These are phyloP conservation scores for Globisporangium paroecandrum DNA, from an alignment of 352 stramenopile species.

Conservation along the genomic window DNA sequence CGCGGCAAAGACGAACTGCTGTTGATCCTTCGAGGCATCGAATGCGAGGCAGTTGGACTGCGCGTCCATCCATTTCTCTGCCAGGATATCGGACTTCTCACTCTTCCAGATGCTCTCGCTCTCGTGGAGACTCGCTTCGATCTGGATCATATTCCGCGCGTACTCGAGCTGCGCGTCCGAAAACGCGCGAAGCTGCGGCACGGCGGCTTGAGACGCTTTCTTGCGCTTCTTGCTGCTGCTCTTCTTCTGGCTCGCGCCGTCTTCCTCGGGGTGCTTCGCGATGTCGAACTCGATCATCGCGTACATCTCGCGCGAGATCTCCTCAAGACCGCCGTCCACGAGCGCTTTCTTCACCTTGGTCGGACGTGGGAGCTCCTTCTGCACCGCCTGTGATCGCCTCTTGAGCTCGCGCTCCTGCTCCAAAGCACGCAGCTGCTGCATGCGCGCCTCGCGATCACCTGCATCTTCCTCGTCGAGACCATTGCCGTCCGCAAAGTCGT, in stretches of 20 bases:
- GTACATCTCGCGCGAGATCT: conserved; percentile 62
- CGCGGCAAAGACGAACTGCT: conserved; percentile 45
- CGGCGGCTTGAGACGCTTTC: conserved; percentile 30
- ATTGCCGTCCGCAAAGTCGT: conserved; percentile 22
- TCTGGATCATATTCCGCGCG: conserved; percentile 72
- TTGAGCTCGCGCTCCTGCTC: conserved; percentile 58
- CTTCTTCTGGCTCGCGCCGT: conserved; percentile 39
- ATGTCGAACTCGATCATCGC: conserved; percentile 64
- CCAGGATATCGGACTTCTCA: conserved; percentile 17
- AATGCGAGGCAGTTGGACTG: conserved; percentile 43
- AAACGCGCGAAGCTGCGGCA: conserved; percentile 38
- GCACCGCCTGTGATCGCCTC: conserved; percentile 62
- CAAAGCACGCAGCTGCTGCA: conserved; percentile 41
- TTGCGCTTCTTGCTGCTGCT: conserved; percentile 61
- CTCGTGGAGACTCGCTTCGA: conserved; percentile 62
- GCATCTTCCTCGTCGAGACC: conserved; percentile 58
- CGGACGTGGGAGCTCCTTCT: conserved; percentile 68
- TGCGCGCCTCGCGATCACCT: conserved; percentile 69
- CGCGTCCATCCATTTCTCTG: conserved; percentile 31
- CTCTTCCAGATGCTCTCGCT: conserved; percentile 38
- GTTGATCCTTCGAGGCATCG: conserved; percentile 16
- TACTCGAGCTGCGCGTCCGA: conserved; percentile 61
- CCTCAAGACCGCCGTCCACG: conserved; percentile 36
- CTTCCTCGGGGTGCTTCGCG: conserved; percentile 37
- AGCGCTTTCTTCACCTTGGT: conserved; percentile 50